phyloP scores from a whole-genome alignment of 768 basidiomycete species.

The Terana coerulea region DNA sequence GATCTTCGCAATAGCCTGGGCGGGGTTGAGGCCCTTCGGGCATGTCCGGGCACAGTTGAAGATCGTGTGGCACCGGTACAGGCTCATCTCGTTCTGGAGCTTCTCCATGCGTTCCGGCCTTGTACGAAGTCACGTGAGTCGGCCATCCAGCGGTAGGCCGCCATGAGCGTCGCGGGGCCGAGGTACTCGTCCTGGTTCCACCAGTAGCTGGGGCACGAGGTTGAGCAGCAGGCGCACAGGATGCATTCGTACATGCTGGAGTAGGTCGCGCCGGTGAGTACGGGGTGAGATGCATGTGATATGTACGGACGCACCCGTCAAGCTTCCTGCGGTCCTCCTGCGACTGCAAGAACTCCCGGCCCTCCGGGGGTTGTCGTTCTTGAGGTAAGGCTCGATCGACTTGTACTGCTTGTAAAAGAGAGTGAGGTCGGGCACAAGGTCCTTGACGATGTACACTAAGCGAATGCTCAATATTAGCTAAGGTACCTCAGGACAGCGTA shows the following conservation, averaged over 20 bases:
- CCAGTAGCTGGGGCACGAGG: slow-evolving; percentile 97
- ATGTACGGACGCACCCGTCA: slow-evolving; percentile 44
- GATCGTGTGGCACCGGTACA: slow-evolving; percentile 98
- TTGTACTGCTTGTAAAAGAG: slow-evolving; percentile 99
- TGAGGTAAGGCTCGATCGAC: slow-evolving; percentile 94
- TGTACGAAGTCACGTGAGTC: slow-evolving; percentile 86
- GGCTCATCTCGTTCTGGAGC: slow-evolving; percentile 91
- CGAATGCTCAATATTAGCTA: background rate
- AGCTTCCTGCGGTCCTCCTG: slow-evolving; percentile 92
- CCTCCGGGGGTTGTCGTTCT: slow-evolving; percentile 89
- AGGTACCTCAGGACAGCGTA: too few species aligned
- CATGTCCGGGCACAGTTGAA: slow-evolving; percentile 99
- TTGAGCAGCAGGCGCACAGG: slow-evolving; percentile 95
- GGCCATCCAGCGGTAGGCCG: slow-evolving; percentile 97
- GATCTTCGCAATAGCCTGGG: slow-evolving; percentile 88
- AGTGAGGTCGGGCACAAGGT: slow-evolving; percentile 89
- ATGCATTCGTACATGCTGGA: slow-evolving; percentile 97
- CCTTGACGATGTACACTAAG: slow-evolving; percentile 97
- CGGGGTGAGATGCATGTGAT: background rate
- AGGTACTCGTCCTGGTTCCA: slow-evolving; percentile 99
- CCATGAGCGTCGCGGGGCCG: slow-evolving; percentile 95
- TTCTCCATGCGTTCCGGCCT: slow-evolving; percentile 81
- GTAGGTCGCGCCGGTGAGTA: background rate
- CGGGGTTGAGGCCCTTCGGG: slow-evolving; percentile 95
- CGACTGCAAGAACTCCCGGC: slow-evolving; percentile 87